A percentile compares a stretch with the other conserved stretches of the same genome.
Conservation (phyloP, 164 flowering plant species). For the Amborella trichopoda region DNA sequence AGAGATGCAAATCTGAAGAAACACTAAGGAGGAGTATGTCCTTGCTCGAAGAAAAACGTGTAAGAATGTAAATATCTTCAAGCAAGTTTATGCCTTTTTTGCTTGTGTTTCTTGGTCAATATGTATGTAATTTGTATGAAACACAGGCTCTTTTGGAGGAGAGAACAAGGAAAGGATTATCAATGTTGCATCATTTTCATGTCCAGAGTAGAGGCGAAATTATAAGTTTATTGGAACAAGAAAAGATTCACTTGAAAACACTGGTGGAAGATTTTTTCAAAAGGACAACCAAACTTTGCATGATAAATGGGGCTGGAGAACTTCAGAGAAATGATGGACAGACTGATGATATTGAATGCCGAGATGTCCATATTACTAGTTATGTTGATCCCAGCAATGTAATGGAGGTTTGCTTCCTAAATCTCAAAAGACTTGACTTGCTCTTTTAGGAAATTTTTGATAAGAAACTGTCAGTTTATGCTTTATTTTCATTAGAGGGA, state of each 20-base stretch:
- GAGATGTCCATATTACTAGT: conserved; percentile 49
- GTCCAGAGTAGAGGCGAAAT: conserved; percentile 34
- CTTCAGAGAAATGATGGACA: conserved; percentile 13
- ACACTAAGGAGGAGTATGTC: conserved; percentile 55
- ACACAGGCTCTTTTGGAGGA: conserved; percentile 39
- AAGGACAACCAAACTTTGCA: conserved; percentile 22
- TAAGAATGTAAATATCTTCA: conserved; percentile 17
- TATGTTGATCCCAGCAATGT: conserved; percentile 17
- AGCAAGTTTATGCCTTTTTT: background rate
- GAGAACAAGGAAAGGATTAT: conserved; percentile 25
- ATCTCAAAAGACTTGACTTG: no score
- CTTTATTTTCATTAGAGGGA: no score
- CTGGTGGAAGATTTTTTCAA: conserved; percentile 23
- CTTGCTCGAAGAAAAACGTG: conserved; percentile 54
- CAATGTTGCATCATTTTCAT: conserved; percentile 35
- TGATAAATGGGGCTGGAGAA: no score
- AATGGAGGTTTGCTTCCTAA: conserved; percentile 31
- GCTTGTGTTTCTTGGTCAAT: background rate
- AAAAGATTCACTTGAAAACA: conserved; percentile 28
- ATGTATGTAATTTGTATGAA: background rate
- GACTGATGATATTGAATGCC: conserved; percentile 36
- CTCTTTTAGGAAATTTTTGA: no score
- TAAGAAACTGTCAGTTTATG: no score
- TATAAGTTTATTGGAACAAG: conserved; percentile 41
- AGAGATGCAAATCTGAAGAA: conserved; percentile 89